A percentile compares a stretch with the other conserved stretches of the same genome.
Conservation (phyloP, 202 grass and related monocot species). For the Hordeum pubiflorum region DNA sequence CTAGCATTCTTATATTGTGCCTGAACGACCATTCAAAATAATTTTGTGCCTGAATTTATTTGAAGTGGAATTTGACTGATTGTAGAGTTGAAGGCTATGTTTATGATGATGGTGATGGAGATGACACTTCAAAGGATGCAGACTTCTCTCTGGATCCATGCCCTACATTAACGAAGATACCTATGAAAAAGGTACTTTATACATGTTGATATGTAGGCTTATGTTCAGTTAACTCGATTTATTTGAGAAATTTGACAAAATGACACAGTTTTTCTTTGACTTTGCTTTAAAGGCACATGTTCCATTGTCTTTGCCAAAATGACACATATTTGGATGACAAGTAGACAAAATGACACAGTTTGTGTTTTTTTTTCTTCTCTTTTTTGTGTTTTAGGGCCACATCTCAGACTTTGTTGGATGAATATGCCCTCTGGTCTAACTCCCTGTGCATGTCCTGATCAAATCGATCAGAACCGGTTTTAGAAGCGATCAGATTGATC, state of each 20-base stretch:
- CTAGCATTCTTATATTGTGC: background rate
- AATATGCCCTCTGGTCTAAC: background rate
- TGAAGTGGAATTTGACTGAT: conserved; percentile 7
- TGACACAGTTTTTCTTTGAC: background rate
- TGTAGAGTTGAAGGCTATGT: conserved; percentile 27
- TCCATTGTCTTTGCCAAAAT: background rate
- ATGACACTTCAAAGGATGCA: conserved; percentile 17
- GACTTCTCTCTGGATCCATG: conserved; percentile 20
- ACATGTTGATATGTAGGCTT: background rate
- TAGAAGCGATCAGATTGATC: background rate
- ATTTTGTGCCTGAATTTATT: background rate
- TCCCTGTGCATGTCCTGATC: background rate
- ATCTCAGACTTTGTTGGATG: background rate
- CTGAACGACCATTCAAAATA: background rate
- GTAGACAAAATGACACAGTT: background rate
- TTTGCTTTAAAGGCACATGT: background rate
- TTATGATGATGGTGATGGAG: conserved; percentile 15
- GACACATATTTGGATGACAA: no score
- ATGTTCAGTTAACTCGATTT: background rate
- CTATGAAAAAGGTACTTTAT: conserved; percentile 33
- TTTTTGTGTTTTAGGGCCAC: background rate
- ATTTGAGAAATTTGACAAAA: background rate
- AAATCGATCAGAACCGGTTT: background rate
- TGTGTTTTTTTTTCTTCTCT: background rate
- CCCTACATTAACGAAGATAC: conserved; percentile 12